Percentiles rank a stretch among this genome's conserved stretches.
Evolutionary conservation across 768 basidiomycete genomes (phyloP).

Genomic region (Pleurotus tuber-regium): DNA sequence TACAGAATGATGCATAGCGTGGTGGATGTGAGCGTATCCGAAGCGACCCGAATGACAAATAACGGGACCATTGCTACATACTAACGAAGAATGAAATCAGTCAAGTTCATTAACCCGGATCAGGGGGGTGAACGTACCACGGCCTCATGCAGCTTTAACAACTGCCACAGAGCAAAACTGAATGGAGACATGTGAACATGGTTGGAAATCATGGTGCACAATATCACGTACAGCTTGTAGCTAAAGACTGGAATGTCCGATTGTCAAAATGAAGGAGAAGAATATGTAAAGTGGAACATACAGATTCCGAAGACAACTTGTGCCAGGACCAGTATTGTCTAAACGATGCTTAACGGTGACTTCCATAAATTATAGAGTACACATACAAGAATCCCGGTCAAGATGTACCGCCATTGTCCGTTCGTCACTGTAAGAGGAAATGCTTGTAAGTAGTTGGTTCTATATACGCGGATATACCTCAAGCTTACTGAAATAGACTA

Average conservation of each 20-base stretch:
- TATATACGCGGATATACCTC: neutral
- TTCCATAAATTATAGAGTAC: neutral
- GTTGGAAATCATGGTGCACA: neutral
- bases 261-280: neutral
- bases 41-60: neutral
- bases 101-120: neutral
- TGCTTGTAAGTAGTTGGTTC: neutral
- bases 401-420: neutral
- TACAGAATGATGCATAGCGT: too few species aligned
- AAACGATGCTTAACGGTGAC: neutral
- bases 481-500: neutral
- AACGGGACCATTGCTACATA: conserved; percentile 2
- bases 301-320: neutral
- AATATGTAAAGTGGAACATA: neutral
- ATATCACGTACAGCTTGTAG: neutral
- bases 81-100: too few species aligned
- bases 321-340: neutral
- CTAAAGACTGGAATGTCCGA: neutral
- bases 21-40: neutral
- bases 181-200: neutral
- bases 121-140: neutral
- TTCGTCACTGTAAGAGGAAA: neutral
- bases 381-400: neutral
- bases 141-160: neutral
- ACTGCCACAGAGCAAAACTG: conserved; percentile 5